These are phyloP conservation scores for Xerophyta viscosa DNA, from an alignment of 106 monocot genomes.

Conservation along the genomic window DNA sequence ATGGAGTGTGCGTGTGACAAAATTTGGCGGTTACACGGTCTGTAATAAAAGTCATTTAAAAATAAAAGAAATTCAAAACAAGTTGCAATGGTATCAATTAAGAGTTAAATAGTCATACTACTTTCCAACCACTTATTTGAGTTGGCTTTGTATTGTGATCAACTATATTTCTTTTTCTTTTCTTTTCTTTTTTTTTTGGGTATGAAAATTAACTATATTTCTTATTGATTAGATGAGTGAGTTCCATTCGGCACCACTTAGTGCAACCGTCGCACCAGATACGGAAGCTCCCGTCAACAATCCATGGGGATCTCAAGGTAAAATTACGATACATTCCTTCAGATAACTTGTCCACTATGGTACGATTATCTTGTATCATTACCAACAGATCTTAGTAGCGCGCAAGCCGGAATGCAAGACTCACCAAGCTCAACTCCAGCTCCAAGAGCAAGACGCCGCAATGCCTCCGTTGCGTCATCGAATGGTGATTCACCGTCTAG, in stretches of 20 bases:
- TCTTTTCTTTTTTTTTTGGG: too few species aligned
- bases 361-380: neutral
- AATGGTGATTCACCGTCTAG: neutral
- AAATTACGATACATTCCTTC: neutral
- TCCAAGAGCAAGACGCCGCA: neutral
- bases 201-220: neutral
- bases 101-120: too few species aligned
- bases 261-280: constrained; percentile 6
- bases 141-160: too few species aligned
- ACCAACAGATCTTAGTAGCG: neutral
- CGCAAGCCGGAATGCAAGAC: neutral
- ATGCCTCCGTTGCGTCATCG: neutral
- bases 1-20: too few species aligned
- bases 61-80: too few species aligned
- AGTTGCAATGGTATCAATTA: too few species aligned
- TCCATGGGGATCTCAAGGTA: constrained; percentile 17
- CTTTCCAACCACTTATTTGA: too few species aligned
- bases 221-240: constrained; percentile 27
- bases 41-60: too few species aligned
- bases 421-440: neutral
- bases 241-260: constrained; percentile 32
- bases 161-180: too few species aligned
- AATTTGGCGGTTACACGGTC: too few species aligned
- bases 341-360: neutral
- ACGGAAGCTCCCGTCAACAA: neutral